Evolutionary conservation across 345 rosid genomes (phyloP).

Genomic region (Corymbia maculata): DNA sequence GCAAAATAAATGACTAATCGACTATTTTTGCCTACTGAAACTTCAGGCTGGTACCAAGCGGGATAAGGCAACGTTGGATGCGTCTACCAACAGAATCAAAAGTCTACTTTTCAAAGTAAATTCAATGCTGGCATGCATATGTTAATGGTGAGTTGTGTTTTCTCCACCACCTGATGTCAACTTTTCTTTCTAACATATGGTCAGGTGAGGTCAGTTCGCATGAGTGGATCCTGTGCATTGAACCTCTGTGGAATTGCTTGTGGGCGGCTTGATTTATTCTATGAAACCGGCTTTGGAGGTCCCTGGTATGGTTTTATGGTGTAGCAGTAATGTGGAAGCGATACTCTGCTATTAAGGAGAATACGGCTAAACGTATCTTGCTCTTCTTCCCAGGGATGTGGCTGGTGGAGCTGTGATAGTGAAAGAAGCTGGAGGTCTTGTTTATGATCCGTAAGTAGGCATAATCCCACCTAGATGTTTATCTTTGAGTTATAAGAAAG

Average conservation of each 20-base stretch:
- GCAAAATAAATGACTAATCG: not conserved
- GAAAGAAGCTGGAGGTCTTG: slow-evolving; percentile 86
- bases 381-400: slow-evolving; percentile 59
- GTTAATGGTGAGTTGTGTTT: not conserved
- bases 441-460: slow-evolving; percentile 82
- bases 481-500: not conserved
- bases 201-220: slow-evolving; percentile 91
- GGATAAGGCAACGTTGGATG: slow-evolving; percentile 62
- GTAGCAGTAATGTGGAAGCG: not conserved
- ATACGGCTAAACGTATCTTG: not conserved
- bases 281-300: slow-evolving; percentile 79
- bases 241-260: slow-evolving; percentile 93
- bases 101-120: slow-evolving; percentile 71
- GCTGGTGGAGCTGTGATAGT: slow-evolving; percentile 86
- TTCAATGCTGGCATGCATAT: not conserved
- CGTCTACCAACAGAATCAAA: slow-evolving; percentile 68
- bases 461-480: not conserved
- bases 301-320: slow-evolving; percentile 50
- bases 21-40: not conserved
- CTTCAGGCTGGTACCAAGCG: slow-evolving; percentile 78
- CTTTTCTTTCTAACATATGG: not conserved
- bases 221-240: slow-evolving; percentile 92
- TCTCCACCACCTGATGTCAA: not conserved
- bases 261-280: slow-evolving; percentile 82
- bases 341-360: not conserved